Base-by-base conservation (phyloP, 2,329 filamentous ascomycete genomes). In the Fusarium udum region DNA sequence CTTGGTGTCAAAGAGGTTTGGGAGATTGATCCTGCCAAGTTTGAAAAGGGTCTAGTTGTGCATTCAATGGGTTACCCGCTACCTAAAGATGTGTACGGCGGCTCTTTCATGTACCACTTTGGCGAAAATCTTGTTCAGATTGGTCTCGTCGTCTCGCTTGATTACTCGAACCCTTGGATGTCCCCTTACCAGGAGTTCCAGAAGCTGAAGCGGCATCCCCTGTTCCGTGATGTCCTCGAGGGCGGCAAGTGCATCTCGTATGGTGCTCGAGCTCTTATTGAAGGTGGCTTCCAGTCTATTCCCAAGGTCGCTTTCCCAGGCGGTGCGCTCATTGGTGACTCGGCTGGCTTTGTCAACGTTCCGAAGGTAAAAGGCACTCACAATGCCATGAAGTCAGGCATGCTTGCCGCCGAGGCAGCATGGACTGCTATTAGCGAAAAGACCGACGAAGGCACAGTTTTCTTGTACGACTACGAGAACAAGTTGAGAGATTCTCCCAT, bases 81-180 rank as follows among this genome's bases (percentile, higher is more conserved):
- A 49, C 90, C 94, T 22, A 90, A 88, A 77, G 92, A 98, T 80
- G 96, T 95, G 14, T 99, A 99, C 80, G 96, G 96, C 75, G 96
- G 96, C 74, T 95, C 93, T n/a, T 99, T 95, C 92, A 95, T 99
- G 93, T 99, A 99, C 80, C 96, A 99, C 83, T 99, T 98, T 82
- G 96, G 95, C 42, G 95, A 99, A 78, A 99, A 98, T 83, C 89
- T 98, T 78, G 95, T 99, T 68, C 95, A 92, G 75, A 87, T 99
- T 63, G 96, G 96, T 31, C 87, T 98, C 24, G 96, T 99, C 16
- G 93, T 97, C 42, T 95, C 95, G 31, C 88, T 99, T 61, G 96
- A 99, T 85, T 99, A 99, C 82, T 88, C 93, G 46, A 99, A 99
- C 83, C 96, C 96, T 1, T 99, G 95, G 94, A 84, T 98, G 62